Evolutionary conservation across 495 filamentous ascomycete genomes (phyloP).

Genomic region (Aspergillus olivimuriae): DNA sequence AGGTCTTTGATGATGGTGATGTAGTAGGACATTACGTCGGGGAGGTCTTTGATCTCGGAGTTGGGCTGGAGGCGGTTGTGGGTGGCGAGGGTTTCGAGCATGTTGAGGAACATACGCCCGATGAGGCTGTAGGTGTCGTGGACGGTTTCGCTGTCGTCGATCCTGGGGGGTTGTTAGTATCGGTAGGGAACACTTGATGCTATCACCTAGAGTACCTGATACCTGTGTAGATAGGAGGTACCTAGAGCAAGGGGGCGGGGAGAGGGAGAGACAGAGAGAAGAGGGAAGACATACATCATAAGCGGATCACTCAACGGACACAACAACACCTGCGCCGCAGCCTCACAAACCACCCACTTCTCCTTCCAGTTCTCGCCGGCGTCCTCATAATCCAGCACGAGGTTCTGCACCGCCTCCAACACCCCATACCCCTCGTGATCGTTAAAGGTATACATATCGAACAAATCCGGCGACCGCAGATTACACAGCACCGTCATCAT

Average conservation of each 20-base stretch:
- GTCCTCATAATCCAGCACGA: slow-evolving; percentile 31
- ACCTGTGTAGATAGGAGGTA: no score
- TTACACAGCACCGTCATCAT: slow-evolving; percentile 1
- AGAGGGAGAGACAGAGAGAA: background rate
- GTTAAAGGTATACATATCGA: slow-evolving; percentile 36
- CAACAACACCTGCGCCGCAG: slow-evolving; percentile 15
- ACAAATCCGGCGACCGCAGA: slow-evolving; percentile 31
- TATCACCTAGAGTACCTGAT: no score
- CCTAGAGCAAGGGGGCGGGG: no score
- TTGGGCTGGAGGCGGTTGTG: slow-evolving; percentile 19
- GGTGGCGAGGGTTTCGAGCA: slow-evolving; percentile 23
- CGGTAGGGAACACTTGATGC: no score
- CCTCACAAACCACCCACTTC: slow-evolving; percentile 31
- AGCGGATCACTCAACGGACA: slow-evolving; percentile 1
- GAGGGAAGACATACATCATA: slow-evolving; percentile 9
- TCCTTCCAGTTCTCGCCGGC: slow-evolving; percentile 20
- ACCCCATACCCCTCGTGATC: slow-evolving; percentile 32
- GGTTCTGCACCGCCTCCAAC: slow-evolving; percentile 35
- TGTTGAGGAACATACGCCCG: slow-evolving; percentile 24
- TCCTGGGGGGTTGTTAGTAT: slow-evolving; percentile 2
- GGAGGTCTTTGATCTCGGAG: slow-evolving; percentile 28
- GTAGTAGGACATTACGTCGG: slow-evolving; percentile 21
- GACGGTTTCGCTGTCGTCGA: slow-evolving; percentile 19
- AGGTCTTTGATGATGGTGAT: slow-evolving; percentile 4
- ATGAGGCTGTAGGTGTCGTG: slow-evolving; percentile 11